A percentile compares a stretch with the other conserved stretches of the same genome.
These are phyloP conservation scores for Cyberlindnera veronae DNA, from an alignment of 805 yeast species.

Conservation along the genomic window DNA sequence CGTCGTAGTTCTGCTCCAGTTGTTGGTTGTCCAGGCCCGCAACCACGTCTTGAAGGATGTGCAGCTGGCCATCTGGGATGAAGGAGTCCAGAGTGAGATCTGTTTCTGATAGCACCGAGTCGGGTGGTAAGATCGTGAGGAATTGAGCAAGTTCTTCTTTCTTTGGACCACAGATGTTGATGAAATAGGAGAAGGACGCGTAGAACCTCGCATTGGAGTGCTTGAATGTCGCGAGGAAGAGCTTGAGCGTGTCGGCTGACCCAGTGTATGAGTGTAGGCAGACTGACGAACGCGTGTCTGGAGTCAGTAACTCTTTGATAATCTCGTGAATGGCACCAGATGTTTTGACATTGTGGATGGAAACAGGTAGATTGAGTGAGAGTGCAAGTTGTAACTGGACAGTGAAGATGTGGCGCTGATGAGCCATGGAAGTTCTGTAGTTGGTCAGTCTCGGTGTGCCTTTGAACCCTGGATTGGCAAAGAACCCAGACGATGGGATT, in stretches of 20 bases:
- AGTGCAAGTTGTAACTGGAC: slow-evolving; percentile 55
- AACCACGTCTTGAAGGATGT: slow-evolving; percentile 3
- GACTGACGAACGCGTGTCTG: slow-evolving; percentile 34
- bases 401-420: slow-evolving; percentile 56
- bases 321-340: slow-evolving; percentile 58
- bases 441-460: slow-evolving; percentile 29
- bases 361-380: slow-evolving; percentile 46
- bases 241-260: slow-evolving; percentile 60
- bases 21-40: background rate
- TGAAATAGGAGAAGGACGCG: slow-evolving; percentile 13
- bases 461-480: slow-evolving; percentile 34
- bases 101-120: slow-evolving; percentile 20
- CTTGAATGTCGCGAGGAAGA: slow-evolving; percentile 36
- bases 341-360: slow-evolving; percentile 82
- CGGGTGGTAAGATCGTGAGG: slow-evolving; percentile 3
- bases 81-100: slow-evolving; percentile 20
- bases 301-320: slow-evolving; percentile 26
- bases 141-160: slow-evolving; percentile 1
- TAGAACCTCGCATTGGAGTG: slow-evolving; percentile 6
- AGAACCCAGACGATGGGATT: slow-evolving; percentile 58
- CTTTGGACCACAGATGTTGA: slow-evolving; percentile 14
- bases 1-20: slow-evolving; percentile 1
- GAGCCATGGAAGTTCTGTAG: slow-evolving; percentile 58
- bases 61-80: slow-evolving; percentile 5
- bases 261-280: slow-evolving; percentile 88